Percentiles rank a stretch among this genome's conserved stretches.
phyloP scores from a whole-genome alignment of 192 early-diverging fungal genomes.

The Backusella tarrabulga region DNA sequence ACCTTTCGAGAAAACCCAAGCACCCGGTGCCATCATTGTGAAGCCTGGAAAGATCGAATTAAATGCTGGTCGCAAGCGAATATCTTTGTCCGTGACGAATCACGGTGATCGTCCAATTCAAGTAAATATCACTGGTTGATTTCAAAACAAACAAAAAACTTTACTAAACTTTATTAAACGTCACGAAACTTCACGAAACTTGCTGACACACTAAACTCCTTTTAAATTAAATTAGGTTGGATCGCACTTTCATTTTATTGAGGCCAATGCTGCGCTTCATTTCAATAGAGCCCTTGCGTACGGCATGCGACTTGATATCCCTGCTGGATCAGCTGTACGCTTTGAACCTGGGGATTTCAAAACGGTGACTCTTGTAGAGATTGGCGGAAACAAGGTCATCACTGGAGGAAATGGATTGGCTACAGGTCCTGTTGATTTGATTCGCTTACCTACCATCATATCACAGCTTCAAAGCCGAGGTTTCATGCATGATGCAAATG shows the following conservation, averaged over 20 bases:
- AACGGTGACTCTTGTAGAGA: constrained; percentile 76
- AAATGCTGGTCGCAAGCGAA: constrained; percentile 73
- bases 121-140: constrained; percentile 20
- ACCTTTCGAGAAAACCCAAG: constrained; percentile 27
- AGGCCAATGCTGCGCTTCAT: constrained; percentile 75
- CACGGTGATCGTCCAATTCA: constrained; percentile 93
- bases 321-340: constrained; percentile 90
- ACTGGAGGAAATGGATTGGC: constrained; percentile 86
- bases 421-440: constrained; percentile 64
- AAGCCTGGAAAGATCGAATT: constrained; percentile 67
- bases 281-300: constrained; percentile 88
- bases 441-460: constrained; percentile 49
- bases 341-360: constrained; percentile 97
- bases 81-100: constrained; percentile 80
- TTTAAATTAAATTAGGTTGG: constrained; percentile 41
- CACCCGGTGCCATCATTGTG: constrained; percentile 67
- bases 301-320: constrained; percentile 87
- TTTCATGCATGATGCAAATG: constrained; percentile 66
- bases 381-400: constrained; percentile 78
- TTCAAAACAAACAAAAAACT: neutral
- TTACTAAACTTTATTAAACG: neutral
- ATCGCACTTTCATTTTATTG: constrained; percentile 98
- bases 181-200: neutral
- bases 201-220: too few relatives aligned
- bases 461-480: constrained; percentile 42